Evolutionary conservation across 768 basidiomycete genomes (phyloP).

Genomic region (Amanita rubescens): DNA sequence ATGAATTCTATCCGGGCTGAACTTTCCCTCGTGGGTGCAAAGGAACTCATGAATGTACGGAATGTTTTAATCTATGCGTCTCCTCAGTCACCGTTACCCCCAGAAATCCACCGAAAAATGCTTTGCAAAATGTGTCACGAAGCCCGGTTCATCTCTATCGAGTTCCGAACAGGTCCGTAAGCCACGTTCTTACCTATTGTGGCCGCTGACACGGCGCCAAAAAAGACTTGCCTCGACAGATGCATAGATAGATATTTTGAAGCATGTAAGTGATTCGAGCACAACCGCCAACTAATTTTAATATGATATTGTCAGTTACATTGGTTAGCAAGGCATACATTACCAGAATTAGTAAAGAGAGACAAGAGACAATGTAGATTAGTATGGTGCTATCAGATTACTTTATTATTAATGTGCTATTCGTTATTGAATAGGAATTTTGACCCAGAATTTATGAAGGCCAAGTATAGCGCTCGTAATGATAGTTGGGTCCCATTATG

Average conservation of each 20-base stretch:
- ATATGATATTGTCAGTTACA: slow-evolving; percentile 44
- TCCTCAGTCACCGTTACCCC: slow-evolving; percentile 2
- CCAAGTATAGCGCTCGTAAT: neutral
- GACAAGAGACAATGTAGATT: slow-evolving; percentile 22
- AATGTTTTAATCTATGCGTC: slow-evolving; percentile 11
- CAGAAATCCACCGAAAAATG: slow-evolving; percentile 80
- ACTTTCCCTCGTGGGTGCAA: slow-evolving; percentile 66
- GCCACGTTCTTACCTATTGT: neutral
- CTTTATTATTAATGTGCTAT: neutral
- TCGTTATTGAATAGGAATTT: neutral
- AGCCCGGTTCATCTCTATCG: slow-evolving; percentile 63
- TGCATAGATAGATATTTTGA: slow-evolving; percentile 83
- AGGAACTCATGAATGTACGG: slow-evolving; percentile 70
- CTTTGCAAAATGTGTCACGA: slow-evolving; percentile 68
- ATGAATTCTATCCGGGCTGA: slow-evolving; percentile 65
- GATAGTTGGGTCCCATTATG: neutral
- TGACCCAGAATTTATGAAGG: neutral
- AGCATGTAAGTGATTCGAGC: slow-evolving; percentile 54
- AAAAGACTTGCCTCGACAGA: slow-evolving; percentile 61
- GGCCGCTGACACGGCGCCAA: slow-evolving; percentile 5
- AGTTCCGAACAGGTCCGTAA: slow-evolving; percentile 60
- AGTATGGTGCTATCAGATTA: neutral
- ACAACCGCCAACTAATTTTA: neutral
- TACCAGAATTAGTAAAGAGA: slow-evolving; percentile 48
- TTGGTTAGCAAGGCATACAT: slow-evolving; percentile 68